Base-by-base conservation (phyloP, 2,329 filamentous ascomycete genomes). In the Septoria linicola region DNA sequence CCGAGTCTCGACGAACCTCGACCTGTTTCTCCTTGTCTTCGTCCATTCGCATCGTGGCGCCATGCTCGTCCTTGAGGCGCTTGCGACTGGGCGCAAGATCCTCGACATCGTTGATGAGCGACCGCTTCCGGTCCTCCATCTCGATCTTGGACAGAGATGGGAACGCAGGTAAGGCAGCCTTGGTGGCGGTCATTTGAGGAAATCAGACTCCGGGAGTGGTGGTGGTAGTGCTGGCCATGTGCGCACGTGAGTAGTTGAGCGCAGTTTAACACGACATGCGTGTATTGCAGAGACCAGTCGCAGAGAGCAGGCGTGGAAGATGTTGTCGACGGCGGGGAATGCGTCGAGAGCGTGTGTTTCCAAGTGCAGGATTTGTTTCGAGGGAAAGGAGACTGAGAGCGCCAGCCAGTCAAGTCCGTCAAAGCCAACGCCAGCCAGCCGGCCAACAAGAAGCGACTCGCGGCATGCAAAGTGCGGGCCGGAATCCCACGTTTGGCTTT, bases 81-180 rank as follows among this genome's bases (percentile, higher is more conserved):
- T 97, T 99, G 68, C 84, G 87, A 17, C 92, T 91, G 61, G 92
- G 92, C 60, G 87, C 88, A 67, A 88, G 78, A 63, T 96, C 89
- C 71, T 93, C 88, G 66, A 82, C 77, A 69, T 86, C 87, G 73
- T 82, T 80, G 64, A 87, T 81, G 69, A 90, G 88, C 69, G 90
- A 87, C 82, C 93, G 85, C 82, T 99, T 99, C 82, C 93, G 89
- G 79, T 97, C 93, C 81, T 99, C 93, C 92, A 97, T 99, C 82
- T 93, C 96, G 78, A 84, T 79, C 76, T 88, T 80, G 80, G 84
- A 84, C 72, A 80, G 73, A 77, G 89, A 86, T 79, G 87, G 83
- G 81, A 84, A 52, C 49, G 59, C 58, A 78, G 83, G 44, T 46
- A 60, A 48, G 39, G 41, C 43, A 41, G 61, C 49, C 54, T 59